Percentiles rank a stretch among this genome's conserved stretches.
phyloP scores from a whole-genome alignment of 306 rosid species.

The Corylus heterophylla region DNA sequence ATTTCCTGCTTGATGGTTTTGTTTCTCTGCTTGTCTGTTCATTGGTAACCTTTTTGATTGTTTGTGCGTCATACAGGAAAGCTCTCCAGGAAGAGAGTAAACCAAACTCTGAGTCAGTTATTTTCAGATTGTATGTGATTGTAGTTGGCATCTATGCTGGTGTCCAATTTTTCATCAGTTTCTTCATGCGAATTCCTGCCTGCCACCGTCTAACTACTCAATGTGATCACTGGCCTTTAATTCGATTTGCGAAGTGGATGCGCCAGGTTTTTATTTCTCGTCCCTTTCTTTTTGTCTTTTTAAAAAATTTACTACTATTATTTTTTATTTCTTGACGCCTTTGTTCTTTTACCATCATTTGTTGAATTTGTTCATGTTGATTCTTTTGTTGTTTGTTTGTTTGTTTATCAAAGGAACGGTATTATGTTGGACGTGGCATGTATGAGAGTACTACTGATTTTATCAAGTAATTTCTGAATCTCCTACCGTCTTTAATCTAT shows the following conservation, averaged over 20 bases:
- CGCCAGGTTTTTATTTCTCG: conserved; percentile 66
- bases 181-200: conserved; percentile 87
- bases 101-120: conserved; percentile 40
- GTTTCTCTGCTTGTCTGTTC: conserved; percentile 6
- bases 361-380: conserved; percentile 24
- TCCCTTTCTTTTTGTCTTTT: neutral
- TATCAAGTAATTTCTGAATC: conserved; percentile 61
- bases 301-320: neutral
- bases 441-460: conserved; percentile 87
- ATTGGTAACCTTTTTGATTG: conserved; percentile 18
- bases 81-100: conserved; percentile 80
- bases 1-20: conserved; percentile 5
- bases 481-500: neutral
- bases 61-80: conserved; percentile 57
- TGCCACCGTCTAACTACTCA: conserved; percentile 75
- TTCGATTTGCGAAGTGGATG: conserved; percentile 91
- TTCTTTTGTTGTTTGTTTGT: neutral
- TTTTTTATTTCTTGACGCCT: conserved; percentile 10
- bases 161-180: conserved; percentile 75
- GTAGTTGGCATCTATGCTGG: conserved; percentile 82
- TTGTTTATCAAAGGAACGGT: conserved; percentile 64
- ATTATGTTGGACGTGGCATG: conserved; percentile 97
- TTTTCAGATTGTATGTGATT: conserved; percentile 63
- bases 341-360: conserved; percentile 11
- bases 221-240: conserved; percentile 82